Evolutionary conservation across 106 monocot genomes (phyloP).

Genomic region (Acanthochlamys bracteata): DNA sequence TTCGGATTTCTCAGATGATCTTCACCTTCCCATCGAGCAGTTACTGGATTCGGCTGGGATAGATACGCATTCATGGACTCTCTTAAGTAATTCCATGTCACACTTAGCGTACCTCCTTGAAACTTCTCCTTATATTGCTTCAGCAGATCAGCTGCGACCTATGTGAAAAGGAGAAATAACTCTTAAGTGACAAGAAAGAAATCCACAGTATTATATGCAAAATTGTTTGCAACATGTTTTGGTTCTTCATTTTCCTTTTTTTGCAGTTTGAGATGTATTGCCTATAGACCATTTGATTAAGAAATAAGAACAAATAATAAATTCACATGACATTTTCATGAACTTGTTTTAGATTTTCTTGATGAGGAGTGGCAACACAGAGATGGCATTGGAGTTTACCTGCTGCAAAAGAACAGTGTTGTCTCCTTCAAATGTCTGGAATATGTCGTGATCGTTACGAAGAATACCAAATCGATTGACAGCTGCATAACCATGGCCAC

Average conservation of each 20-base stretch:
- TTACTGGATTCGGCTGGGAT: slow-evolving; percentile 85
- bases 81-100: slow-evolving; percentile 89
- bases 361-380: no score
- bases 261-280: no score
- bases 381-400: slow-evolving; percentile 17
- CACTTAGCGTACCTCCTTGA: slow-evolving; percentile 63
- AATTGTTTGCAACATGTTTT: no score
- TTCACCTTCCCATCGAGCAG: slow-evolving; percentile 80
- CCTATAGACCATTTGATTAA: no score
- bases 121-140: slow-evolving; percentile 94
- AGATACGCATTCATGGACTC: slow-evolving; percentile 79
- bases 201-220: no score
- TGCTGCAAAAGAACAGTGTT: slow-evolving; percentile 98
- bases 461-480: slow-evolving; percentile 80
- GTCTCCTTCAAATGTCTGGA: slow-evolving; percentile 98
- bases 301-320: no score
- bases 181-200: no score
- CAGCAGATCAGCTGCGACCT: slow-evolving; percentile 88
- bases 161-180: slow-evolving; percentile 6
- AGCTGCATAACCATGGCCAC: slow-evolving; percentile 99
- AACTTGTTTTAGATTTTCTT: no score
- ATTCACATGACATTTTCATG: no score
- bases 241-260: no score
- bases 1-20: slow-evolving; percentile 85
- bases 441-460: slow-evolving; percentile 95